phyloP scores from a whole-genome alignment of 768 basidiomycete genomes.

The Melanogaster broomeanus region DNA sequence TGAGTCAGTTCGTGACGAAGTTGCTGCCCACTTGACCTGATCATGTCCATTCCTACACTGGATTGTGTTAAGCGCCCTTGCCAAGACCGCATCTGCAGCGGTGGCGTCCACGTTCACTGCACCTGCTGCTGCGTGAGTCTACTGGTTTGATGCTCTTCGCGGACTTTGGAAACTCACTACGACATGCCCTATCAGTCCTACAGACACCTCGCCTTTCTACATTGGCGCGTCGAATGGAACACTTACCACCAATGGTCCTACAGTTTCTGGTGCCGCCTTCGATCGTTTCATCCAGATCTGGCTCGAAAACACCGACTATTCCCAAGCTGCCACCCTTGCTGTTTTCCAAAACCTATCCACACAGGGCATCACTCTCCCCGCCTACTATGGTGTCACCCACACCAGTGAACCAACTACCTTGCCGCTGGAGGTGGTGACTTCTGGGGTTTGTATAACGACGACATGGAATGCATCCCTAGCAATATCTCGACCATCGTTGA shows the following conservation, averaged over 20 bases:
- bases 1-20: neutral
- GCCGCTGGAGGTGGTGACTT: slow-evolving; percentile 53
- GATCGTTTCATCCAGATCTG: slow-evolving; percentile 52
- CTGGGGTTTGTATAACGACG: slow-evolving; percentile 49
- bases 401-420: slow-evolving; percentile 64
- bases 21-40: neutral
- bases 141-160: neutral
- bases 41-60: slow-evolving; percentile 9
- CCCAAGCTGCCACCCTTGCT: slow-evolving; percentile 22
- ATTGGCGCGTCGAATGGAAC: slow-evolving; percentile 43
- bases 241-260: slow-evolving; percentile 32
- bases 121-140: slow-evolving; percentile 23
- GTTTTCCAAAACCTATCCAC: slow-evolving; percentile 41
- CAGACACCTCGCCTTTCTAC: slow-evolving; percentile 37
- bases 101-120: slow-evolving; percentile 22
- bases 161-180: slow-evolving; percentile 1
- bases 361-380: slow-evolving; percentile 49
- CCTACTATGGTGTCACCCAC: slow-evolving; percentile 52
- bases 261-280: slow-evolving; percentile 44
- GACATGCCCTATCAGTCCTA: no score
- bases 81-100: slow-evolving; percentile 13
- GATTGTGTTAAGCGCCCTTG: slow-evolving; percentile 17
- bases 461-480: slow-evolving; percentile 30
- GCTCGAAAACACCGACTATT: slow-evolving; percentile 61
- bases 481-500: slow-evolving; percentile 63